Percentiles rank a stretch among this genome's conserved stretches.
phyloP scores from a whole-genome alignment of 169 alveolate species.

The Cryptosporidium viatorum region DNA sequence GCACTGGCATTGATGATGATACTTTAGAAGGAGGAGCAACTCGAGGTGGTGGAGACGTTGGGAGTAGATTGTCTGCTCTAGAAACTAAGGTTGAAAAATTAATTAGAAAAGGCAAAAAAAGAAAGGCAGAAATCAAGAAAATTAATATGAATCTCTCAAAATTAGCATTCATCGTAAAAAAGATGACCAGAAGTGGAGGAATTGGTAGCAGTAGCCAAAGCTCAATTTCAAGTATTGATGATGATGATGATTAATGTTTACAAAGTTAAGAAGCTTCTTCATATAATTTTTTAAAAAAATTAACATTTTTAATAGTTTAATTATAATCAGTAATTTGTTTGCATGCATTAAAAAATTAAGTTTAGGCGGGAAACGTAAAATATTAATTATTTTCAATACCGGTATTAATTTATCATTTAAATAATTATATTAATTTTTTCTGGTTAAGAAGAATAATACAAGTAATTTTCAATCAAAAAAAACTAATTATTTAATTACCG shows the following conservation, averaged over 20 bases:
- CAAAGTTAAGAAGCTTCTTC: background rate
- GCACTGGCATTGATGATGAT: background rate
- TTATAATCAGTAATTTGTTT: background rate
- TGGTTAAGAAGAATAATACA: background rate
- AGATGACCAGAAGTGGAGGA: background rate
- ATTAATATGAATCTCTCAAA: background rate
- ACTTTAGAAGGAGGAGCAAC: background rate
- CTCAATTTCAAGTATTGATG: too few relatives aligned
- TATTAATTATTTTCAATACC: background rate
- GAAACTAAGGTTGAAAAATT: conserved; percentile 1
- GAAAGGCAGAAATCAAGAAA: background rate
- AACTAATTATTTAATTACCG: background rate
- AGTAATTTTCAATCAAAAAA: background rate
- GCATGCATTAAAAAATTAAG: background rate
- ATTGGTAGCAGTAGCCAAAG: background rate
- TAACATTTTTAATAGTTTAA: background rate
- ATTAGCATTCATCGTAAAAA: background rate
- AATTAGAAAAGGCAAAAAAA: background rate
- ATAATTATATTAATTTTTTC: too few relatives aligned
- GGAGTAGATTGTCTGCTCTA: background rate
- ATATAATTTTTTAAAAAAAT: background rate
- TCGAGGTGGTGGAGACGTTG: background rate
- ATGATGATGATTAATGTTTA: background rate
- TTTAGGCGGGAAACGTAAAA: background rate
- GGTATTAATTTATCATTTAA: background rate